Conservation (phyloP, 345 rosid genomes). For the Acer campestre region DNA sequence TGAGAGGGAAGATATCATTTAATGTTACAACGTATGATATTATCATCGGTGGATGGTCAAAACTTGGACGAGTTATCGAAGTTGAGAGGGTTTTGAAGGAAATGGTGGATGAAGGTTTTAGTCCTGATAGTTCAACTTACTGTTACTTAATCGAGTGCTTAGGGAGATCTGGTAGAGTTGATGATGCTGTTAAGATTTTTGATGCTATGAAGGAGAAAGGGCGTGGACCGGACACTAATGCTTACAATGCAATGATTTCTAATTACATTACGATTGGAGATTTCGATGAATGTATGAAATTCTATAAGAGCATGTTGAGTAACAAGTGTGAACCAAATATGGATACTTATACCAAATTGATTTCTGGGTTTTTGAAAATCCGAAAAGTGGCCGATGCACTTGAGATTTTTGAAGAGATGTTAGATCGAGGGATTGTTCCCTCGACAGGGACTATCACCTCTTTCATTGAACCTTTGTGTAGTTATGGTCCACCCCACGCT, state of each 20-base stretch:
- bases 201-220: constrained; percentile 52
- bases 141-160: constrained; percentile 67
- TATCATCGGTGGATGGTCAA: constrained; percentile 78
- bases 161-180: constrained; percentile 74
- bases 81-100: constrained; percentile 61
- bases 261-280: constrained; percentile 56
- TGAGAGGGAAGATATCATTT: constrained; percentile 52
- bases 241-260: constrained; percentile 76
- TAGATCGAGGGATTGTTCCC: constrained; percentile 57
- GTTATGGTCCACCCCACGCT: constrained; percentile 91
- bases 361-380: constrained; percentile 62
- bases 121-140: constrained; percentile 56
- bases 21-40: constrained; percentile 58
- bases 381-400: constrained; percentile 87
- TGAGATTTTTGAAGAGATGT: constrained; percentile 84
- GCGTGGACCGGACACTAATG: constrained; percentile 46
- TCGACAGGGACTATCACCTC: constrained; percentile 64
- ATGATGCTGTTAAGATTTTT: constrained; percentile 66
- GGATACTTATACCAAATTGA: constrained; percentile 63
- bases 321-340: constrained; percentile 55
- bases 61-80: constrained; percentile 56
- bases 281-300: constrained; percentile 59
- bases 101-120: constrained; percentile 60
- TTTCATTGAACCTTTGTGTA: constrained; percentile 66
- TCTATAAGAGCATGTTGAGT: constrained; percentile 53